These are phyloP conservation scores for Dothideomycetidae sp. DNA, from an alignment of 2,329 filamentous ascomycete species.

Conservation along the genomic window DNA sequence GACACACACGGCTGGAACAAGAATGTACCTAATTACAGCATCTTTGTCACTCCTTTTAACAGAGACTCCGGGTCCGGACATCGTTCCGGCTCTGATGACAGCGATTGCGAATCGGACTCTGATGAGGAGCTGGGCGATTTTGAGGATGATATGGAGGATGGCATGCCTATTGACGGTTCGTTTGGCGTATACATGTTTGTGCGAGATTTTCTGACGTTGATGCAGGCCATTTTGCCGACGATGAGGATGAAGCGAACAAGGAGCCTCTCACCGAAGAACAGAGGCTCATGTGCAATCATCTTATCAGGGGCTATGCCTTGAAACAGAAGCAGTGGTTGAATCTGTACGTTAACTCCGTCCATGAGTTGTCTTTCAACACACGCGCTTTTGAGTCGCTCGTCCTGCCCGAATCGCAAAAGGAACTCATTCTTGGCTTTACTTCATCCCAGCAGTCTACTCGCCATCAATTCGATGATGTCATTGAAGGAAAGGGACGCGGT, in stretches of 20 bases:
- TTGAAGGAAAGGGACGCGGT: constrained; percentile 39
- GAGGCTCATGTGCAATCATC: constrained; percentile 21
- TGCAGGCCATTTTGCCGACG: constrained; percentile 14
- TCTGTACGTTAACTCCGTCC: constrained; percentile 27
- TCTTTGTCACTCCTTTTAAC: constrained; percentile 24
- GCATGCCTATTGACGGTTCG: constrained; percentile 23
- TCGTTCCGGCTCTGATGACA: constrained; percentile 2
- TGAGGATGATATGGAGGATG: constrained; percentile 13
- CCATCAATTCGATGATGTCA: constrained; percentile 34
- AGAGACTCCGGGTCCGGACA: constrained; percentile 12
- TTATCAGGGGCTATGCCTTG: constrained; percentile 24
- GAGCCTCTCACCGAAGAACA: constrained; percentile 18
- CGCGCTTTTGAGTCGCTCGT: constrained; percentile 35
- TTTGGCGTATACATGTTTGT: neutral
- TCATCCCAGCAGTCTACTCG: constrained; percentile 28
- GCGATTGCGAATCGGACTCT: constrained; percentile 11
- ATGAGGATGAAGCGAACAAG: constrained; percentile 16
- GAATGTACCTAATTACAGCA: constrained; percentile 30
- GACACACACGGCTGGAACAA: constrained; percentile 36
- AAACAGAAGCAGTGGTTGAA: constrained; percentile 31
- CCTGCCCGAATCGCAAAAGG: constrained; percentile 34
- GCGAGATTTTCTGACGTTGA: neutral
- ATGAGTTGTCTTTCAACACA: constrained; percentile 31
- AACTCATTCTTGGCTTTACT: constrained; percentile 34
- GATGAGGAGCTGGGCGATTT: constrained; percentile 14